Evolutionary conservation across 495 filamentous ascomycete genomes (phyloP).

Genomic region (Extremus antarcticus): DNA sequence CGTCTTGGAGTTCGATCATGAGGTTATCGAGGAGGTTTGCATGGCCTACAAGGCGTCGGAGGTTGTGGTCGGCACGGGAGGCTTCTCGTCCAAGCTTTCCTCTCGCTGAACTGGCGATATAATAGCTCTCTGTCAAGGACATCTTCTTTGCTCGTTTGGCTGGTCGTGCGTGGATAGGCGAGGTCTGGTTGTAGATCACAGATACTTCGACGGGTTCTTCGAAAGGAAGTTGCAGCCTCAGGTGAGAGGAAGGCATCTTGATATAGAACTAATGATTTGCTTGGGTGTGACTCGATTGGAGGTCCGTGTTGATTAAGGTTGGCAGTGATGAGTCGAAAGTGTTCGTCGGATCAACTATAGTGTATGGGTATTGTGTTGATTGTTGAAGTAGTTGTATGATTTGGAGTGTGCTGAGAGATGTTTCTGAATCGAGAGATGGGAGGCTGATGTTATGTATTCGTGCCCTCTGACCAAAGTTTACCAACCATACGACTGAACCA

Average conservation of each 20-base stretch:
- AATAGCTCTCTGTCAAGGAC: conserved; percentile 96
- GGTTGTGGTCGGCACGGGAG: conserved; percentile 80
- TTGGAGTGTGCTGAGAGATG: background rate
- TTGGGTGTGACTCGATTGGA: background rate
- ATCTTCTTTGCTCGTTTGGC: conserved; percentile 73
- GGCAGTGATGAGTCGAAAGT: background rate
- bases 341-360: background rate
- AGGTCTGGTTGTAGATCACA: conserved; percentile 12
- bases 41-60: conserved; percentile 87
- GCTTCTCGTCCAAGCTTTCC: conserved; percentile 91
- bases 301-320: background rate
- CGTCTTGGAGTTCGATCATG: conserved; percentile 90
- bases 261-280: background rate
- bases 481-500: too few species aligned
- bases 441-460: background rate
- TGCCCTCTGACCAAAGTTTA: background rate
- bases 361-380: background rate
- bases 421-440: background rate
- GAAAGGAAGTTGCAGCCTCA: conserved; percentile 17
- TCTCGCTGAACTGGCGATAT: conserved; percentile 88
- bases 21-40: conserved; percentile 94
- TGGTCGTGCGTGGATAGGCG: conserved; percentile 31
- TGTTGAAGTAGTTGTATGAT: conserved; percentile 1
- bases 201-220: conserved; percentile 18
- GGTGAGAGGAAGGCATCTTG: conserved; percentile 24